phyloP scores from a whole-genome alignment of 805 yeast species.

The Myxozyma neglecta region DNA sequence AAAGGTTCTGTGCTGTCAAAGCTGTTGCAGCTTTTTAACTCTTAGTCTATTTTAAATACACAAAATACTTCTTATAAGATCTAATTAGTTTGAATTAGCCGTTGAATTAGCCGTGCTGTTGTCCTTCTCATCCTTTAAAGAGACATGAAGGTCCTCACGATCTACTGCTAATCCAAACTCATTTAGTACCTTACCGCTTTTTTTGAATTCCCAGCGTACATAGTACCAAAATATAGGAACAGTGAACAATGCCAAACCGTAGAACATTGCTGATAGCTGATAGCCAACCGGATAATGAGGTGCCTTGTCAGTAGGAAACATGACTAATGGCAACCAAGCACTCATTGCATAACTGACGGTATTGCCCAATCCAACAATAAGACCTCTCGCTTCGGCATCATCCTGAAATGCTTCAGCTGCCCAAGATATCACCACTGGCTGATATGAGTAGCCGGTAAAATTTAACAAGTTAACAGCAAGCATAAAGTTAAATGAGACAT shows the following conservation, averaged over 20 bases:
- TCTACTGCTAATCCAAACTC: conserved; percentile 14
- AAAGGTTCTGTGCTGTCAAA: no score
- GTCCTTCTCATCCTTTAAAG: no score
- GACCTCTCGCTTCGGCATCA: conserved; percentile 35
- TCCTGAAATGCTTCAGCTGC: conserved; percentile 33
- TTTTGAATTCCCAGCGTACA: conserved; percentile 4
- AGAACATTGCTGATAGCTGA: conserved; percentile 12
- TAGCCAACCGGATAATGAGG: conserved; percentile 36
- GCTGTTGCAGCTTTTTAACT: no score
- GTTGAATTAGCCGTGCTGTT: no score
- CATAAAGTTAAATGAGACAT: conserved; percentile 37
- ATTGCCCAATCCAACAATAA: conserved; percentile 39
- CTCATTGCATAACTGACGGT: conserved; percentile 39
- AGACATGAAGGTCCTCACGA: conserved; percentile 3
- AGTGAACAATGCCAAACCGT: conserved; percentile 3
- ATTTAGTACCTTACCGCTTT: conserved; percentile 11
- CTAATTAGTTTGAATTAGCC: no score
- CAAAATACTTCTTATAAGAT: no score
- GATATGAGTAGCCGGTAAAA: not conserved
- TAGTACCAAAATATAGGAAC: conserved; percentile 12
- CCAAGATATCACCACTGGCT: conserved; percentile 23
- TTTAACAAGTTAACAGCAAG: not conserved
- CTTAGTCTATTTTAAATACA: no score
- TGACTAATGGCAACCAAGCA: conserved; percentile 46
- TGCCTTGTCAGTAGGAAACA: conserved; percentile 41